Base-by-base conservation (phyloP, 2,329 filamentous ascomycete genomes). In the Arthrobotrys conoides region DNA sequence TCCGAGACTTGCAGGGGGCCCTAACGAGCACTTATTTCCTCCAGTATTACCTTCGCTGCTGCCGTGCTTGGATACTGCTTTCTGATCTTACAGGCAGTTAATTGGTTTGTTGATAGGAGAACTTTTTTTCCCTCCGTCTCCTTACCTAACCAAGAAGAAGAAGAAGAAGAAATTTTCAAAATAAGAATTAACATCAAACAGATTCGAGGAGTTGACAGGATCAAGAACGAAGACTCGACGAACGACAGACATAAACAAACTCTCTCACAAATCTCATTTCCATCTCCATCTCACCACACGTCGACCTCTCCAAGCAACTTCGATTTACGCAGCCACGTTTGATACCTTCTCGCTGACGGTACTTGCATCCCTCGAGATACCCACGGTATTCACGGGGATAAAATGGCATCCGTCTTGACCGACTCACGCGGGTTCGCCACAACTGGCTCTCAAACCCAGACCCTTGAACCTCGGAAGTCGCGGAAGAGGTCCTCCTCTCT, bases 401-500 rank as follows among this genome's bases (percentile, higher is more conserved):
- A 59, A 70, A 76, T 77, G 73, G 67, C 73, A 22, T 67, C 73
- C 67, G 67, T 71, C 27, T 61, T 24, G 49, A 22, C 73, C 67
- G 73, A 77, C 36, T 51, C 61, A 61, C 73, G 67, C 67, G 73
- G 73, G 51, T 46, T 36, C 59, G 59, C 22, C 65, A 66, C 73
- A 20, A 67, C 66, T 38, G 72, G 72, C 53, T 71, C 73, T 18
- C 73, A 70, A 53, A 76, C 72, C 0, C 72, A 76, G 66, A 76
- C 72, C 66, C 66, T 76, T 18, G 72, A 76, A 61, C 73, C 73
- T 67, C 73, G 51, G 67, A 77, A 77, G 73, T 71, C 73, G 61
- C 73, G 73, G 48, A 80, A 69, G 67, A 75, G 81, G 73, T 79
- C 64, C 18, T 80, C 80, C 41, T 81, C 79, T 20, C 71, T 82